Base-by-base conservation (phyloP, 768 basidiomycete species). In the Psilocybe tampanensis region DNA sequence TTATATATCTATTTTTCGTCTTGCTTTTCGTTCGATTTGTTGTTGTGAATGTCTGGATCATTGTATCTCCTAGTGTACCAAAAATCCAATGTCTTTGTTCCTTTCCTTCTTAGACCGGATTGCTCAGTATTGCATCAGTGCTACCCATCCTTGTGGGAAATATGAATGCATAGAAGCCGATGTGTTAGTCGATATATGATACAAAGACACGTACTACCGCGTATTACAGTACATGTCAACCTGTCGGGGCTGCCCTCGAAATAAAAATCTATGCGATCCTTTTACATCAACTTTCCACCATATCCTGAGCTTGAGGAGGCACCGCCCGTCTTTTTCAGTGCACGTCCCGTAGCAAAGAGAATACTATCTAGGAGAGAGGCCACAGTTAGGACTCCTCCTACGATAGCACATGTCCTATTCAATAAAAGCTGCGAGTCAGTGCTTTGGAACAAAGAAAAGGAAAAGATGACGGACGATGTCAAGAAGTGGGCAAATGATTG, bases 401-500 rank as follows among this genome's bases (percentile, higher is more conserved):
- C 89, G 66, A 99, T 98, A 2, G 97, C 97, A 69, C 95, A 97
- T 22, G 95, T 95, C 60, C 95, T 97, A 65, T 52, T 17, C 22
- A 33, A 51, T n/a, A 15, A 51, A 54, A 23, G 36, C 21, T 48
- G 24, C 12, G 7, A 12, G 15, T 15, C 11, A 24, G 8, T 12
- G 22, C 43, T 57, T 29, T 55, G 36, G 4, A 23, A 8, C 13
- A 56, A 33, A 11, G 54, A 44, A 32, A 54, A 8, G 34, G 19
- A 17, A 56, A 26, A 32, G 47, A 54, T 19, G 15, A 81, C 94
- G 67, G 68, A 95, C 92, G 95, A 98, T 43, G 97, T 98, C 23
- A 98, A 76, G 80, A 98, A 98, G 75, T 99, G 97, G 2, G 97
- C 96, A 71, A 98, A 96, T 0, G 93, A 92, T 72, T 98, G 95